Base-by-base conservation (phyloP, 768 basidiomycete species). In the Collybiopsis luxurians region DNA sequence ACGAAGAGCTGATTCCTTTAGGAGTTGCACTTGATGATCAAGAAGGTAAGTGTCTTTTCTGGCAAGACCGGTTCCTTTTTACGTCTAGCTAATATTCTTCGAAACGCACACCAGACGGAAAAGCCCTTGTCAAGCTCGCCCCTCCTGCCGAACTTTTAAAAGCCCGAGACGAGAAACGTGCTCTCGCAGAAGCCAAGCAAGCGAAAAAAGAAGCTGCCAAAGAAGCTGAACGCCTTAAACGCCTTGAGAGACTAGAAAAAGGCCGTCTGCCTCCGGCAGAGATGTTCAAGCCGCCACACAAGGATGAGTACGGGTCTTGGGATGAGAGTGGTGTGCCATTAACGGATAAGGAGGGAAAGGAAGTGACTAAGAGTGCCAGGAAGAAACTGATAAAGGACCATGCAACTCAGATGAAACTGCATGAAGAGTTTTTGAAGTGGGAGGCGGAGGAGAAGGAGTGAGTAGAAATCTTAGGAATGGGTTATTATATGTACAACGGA, bases 11-110 rank as follows among this genome's bases (percentile, higher is more conserved):
- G 42, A 87, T 95, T 42, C 88, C 94, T n/a, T 77, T 98, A 49
- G 97, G 97, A 7, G 92, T 99, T 5, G 95, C 95, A 7, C 76
- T 99, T 31, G 97, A 98, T 68, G 97, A 99, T 75, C 92, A 94
- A 74, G 93, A 95, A 78, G 94, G 94, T 87, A 60, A 50, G 75
- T 69, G 31, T 28, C 36, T 50, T 3, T 17, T 50, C 48, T 38
- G 10, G 38, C 19, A 57, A 23, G 26, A 54, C 15, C 31, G 49
- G 10, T 0, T 1, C n/a, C 7, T 48, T 36, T 53, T 24, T 59
- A 38, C 34, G 48, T 47, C 43, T 56, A 60, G 59, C 34, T 31
- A 53, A 23, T 34, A 51, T 30, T 44, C 46, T 63, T 23, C 10
- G 42, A 52, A 46, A 55, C 53, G 31, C 19, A 44, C 23, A 28